Conservation (phyloP, 129 eudicot species). For the Pseudognaphalium luteoalbum region DNA sequence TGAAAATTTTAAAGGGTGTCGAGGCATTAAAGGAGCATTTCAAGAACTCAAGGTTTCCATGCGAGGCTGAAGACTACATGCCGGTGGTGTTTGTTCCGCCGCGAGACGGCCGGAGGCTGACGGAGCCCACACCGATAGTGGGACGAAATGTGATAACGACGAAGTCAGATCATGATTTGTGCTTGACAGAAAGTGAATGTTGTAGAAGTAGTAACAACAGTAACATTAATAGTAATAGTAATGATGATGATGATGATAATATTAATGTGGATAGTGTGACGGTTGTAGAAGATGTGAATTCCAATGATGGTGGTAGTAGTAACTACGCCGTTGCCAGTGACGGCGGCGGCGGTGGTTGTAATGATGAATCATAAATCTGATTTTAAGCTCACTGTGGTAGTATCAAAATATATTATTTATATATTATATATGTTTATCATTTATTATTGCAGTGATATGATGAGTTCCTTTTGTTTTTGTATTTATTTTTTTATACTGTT, state of each 20-base stretch:
- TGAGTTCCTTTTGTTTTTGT: too few relatives aligned
- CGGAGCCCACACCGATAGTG: slow-evolving; percentile 51
- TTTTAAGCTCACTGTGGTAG: too few relatives aligned
- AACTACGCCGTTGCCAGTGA: slow-evolving; percentile 14
- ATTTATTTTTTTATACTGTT: neutral
- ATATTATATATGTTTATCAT: too few relatives aligned
- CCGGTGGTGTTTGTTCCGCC: slow-evolving; percentile 87
- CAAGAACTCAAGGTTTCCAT: slow-evolving; percentile 87
- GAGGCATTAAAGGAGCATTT: slow-evolving; percentile 90
- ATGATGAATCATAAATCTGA: neutral
- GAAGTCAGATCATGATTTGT: slow-evolving; percentile 17
- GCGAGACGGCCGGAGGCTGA: slow-evolving; percentile 60
- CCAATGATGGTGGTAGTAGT: slow-evolving; percentile 10
- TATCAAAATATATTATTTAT: too few relatives aligned
- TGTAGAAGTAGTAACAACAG: neutral
- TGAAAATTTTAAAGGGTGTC: slow-evolving; percentile 43
- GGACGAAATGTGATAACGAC: slow-evolving; percentile 23
- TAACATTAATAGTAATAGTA: too few relatives aligned
- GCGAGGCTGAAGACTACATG: slow-evolving; percentile 78
- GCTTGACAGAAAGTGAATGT: slow-evolving; percentile 26
- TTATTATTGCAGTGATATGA: neutral
- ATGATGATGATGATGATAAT: too few relatives aligned
- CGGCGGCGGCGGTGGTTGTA: slow-evolving; percentile 34
- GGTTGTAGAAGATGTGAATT: slow-evolving; percentile 29
- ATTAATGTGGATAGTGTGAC: slow-evolving; percentile 1